phyloP scores from a whole-genome alignment of 2,329 filamentous ascomycete genomes.

The Ophiostoma populinum region DNA sequence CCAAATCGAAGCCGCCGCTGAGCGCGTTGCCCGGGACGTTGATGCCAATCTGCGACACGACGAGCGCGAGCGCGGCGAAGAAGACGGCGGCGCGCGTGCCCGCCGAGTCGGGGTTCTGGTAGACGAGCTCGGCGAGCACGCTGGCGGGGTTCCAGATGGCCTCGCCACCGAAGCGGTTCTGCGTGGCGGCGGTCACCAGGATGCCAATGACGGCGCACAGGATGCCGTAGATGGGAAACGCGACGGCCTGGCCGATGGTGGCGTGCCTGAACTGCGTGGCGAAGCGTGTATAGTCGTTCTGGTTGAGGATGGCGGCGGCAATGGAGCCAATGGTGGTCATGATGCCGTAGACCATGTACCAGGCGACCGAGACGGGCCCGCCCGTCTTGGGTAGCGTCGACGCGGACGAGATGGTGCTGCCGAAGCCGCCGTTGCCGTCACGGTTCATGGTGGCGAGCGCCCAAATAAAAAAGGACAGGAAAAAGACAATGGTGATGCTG shows the following conservation, averaged over 20 bases:
- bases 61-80: background rate
- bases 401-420: background rate
- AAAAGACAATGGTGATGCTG: background rate
- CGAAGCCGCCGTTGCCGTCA: background rate
- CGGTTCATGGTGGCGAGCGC: background rate
- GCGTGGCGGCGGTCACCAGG: background rate
- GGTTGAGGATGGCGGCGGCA: background rate
- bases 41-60: slow-evolving; percentile 1
- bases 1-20: background rate
- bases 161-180: slow-evolving; percentile 1
- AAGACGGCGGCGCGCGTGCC: background rate
- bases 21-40: background rate
- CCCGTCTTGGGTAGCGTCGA: background rate
- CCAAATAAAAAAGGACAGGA: background rate
- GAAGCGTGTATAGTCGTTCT: slow-evolving; percentile 1
- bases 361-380: background rate
- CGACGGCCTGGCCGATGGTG: background rate
- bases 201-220: background rate
- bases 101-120: background rate
- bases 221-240: background rate
- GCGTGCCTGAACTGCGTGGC: background rate
- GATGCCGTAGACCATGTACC: slow-evolving; percentile 1
- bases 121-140: background rate
- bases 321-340: background rate
- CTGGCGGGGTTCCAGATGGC: background rate